A percentile compares a stretch with the other conserved stretches of the same genome.
Evolutionary conservation across 139 green algal species (phyloP).

Genomic region (Chlamydomonas urium): DNA sequence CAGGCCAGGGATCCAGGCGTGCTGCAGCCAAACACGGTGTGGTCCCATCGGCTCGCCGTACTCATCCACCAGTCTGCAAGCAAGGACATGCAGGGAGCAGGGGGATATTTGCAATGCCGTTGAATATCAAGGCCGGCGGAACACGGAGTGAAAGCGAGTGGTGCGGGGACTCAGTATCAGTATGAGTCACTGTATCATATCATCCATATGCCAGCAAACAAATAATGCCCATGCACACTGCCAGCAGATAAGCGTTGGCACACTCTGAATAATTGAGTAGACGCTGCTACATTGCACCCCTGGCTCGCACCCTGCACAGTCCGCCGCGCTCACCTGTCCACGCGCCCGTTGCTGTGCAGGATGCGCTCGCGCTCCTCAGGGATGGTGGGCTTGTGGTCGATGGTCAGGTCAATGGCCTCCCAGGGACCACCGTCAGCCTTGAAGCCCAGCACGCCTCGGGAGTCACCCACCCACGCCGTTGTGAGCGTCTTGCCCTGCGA

Average conservation of each 20-base stretch:
- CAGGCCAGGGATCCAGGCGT: slow-evolving; percentile 72
- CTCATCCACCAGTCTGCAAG: slow-evolving; percentile 61
- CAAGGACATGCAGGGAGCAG: too few species aligned
- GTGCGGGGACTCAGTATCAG: too few species aligned
- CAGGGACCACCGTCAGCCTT: slow-evolving; percentile 25
- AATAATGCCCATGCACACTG: too few species aligned
- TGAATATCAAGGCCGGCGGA: too few species aligned
- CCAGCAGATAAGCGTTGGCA: too few species aligned
- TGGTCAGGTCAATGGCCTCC: slow-evolving; percentile 67
- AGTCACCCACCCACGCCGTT: slow-evolving; percentile 78
- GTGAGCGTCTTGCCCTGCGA: slow-evolving; percentile 18
- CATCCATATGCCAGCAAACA: too few species aligned
- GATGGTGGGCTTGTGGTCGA: slow-evolving; percentile 78
- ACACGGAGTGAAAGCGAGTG: too few species aligned
- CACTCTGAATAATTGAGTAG: too few species aligned
- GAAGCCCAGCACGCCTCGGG: slow-evolving; percentile 50
- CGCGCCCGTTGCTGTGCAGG: slow-evolving; percentile 59
- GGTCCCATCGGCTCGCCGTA: slow-evolving; percentile 70
- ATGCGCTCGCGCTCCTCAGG: slow-evolving; percentile 74
- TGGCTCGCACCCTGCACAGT: too few species aligned
- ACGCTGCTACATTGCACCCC: too few species aligned
- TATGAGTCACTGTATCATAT: too few species aligned
- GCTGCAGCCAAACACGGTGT: slow-evolving; percentile 73
- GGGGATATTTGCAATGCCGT: too few species aligned
- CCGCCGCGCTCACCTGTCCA: slow-evolving; percentile 75